phyloP scores from a whole-genome alignment of 176 grass and related monocot genomes.

The Zoysia japonica region DNA sequence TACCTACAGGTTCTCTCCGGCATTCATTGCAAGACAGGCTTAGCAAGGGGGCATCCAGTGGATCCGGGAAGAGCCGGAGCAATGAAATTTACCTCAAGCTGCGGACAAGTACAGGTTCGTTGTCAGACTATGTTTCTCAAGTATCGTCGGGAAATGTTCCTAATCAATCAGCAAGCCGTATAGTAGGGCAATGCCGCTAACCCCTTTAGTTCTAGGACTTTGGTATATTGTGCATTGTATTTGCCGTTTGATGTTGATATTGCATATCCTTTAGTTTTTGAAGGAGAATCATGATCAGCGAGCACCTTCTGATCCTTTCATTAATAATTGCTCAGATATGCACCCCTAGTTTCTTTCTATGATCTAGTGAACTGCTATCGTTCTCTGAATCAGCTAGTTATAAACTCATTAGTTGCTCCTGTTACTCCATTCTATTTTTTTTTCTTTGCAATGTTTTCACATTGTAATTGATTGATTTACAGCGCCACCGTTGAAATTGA shows the following conservation, averaged over 20 bases:
- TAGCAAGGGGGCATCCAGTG: constrained; percentile 58
- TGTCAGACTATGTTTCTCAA: too few species aligned
- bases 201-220: too few species aligned
- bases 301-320: constrained; percentile 3
- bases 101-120: neutral
- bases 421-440: neutral
- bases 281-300: neutral
- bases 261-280: neutral
- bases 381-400: constrained; percentile 7
- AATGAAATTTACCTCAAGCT: constrained; percentile 71
- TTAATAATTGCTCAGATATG: constrained; percentile 3
- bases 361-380: neutral
- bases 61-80: constrained; percentile 50
- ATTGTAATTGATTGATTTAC: neutral
- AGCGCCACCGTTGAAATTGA: constrained; percentile 89
- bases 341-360: neutral
- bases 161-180: neutral
- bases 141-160: too few species aligned
- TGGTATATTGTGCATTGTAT: constrained; percentile 9
- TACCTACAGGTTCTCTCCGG: constrained; percentile 60
- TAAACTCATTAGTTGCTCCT: constrained; percentile 2
- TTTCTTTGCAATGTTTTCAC: neutral
- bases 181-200: too few species aligned
- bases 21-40: constrained; percentile 89
- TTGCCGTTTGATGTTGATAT: constrained; percentile 4